Conservation (phyloP, 1,139 yeast species). For the Yamadazyma blattariae region DNA sequence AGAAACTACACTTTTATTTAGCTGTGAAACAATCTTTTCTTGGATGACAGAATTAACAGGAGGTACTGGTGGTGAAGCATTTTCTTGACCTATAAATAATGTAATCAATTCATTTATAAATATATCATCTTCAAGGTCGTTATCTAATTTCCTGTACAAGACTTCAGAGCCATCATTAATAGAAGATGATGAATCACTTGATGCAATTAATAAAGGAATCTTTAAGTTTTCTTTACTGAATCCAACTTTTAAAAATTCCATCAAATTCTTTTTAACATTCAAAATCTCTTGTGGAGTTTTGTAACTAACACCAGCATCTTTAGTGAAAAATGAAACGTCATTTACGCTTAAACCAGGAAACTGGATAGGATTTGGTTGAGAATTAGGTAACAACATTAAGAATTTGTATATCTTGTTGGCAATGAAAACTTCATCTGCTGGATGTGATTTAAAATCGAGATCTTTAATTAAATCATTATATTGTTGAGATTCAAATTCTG, state of each 20-base stretch:
- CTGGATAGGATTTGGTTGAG: constrained; percentile 17
- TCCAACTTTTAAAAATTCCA: constrained; percentile 36
- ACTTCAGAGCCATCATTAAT: constrained; percentile 53
- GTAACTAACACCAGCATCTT: constrained; percentile 62
- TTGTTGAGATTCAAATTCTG: constrained; percentile 45
- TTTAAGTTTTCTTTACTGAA: constrained; percentile 35
- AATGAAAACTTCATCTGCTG: constrained; percentile 42
- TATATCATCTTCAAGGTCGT: constrained; percentile 49
- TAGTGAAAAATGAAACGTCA: constrained; percentile 61
- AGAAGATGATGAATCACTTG: constrained; percentile 56
- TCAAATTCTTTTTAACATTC: constrained; percentile 37
- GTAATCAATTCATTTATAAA: constrained; percentile 43
- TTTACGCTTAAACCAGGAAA: constrained; percentile 62
- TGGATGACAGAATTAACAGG: constrained; percentile 58
- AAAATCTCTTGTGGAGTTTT: constrained; percentile 46
- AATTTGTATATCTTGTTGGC: constrained; percentile 50
- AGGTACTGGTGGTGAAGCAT: constrained; percentile 25
- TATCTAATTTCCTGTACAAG: constrained; percentile 45
- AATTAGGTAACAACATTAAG: constrained; percentile 52
- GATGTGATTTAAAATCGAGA: constrained; percentile 25
- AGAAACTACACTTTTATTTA: constrained; percentile 53
- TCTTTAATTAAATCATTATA: constrained; percentile 32
- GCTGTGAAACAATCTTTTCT: constrained; percentile 52
- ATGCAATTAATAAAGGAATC: constrained; percentile 58
- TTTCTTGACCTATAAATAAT: constrained; percentile 47